Evolutionary conservation across 768 basidiomycete genomes (phyloP).

Genomic region (Lentinula detonsa): DNA sequence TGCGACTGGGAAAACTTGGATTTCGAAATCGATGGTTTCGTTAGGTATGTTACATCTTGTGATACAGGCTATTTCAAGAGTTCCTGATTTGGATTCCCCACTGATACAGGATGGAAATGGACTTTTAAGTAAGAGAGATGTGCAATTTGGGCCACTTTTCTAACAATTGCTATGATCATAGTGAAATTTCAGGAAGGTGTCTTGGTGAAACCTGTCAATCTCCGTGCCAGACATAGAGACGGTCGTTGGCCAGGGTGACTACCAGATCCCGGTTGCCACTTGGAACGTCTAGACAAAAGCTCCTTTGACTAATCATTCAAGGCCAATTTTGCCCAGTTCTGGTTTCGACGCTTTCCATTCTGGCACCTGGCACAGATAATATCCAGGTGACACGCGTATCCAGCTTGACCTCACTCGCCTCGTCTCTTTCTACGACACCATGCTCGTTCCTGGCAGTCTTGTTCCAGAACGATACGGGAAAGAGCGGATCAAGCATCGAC

Average conservation of each 20-base stretch:
- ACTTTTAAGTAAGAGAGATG: slow-evolving; percentile 30
- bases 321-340: background rate
- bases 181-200: slow-evolving; percentile 42
- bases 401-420: slow-evolving; percentile 32
- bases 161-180: slow-evolving; percentile 10
- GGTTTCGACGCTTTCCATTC: slow-evolving; percentile 21
- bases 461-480: slow-evolving; percentile 20
- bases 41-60: slow-evolving; percentile 24
- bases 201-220: slow-evolving; percentile 27
- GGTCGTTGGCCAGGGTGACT: background rate
- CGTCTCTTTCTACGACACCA: slow-evolving; percentile 38
- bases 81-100: slow-evolving; percentile 5
- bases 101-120: slow-evolving; percentile 39
- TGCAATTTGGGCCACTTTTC: no score
- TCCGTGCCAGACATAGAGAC: slow-evolving; percentile 10
- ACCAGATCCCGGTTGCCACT: background rate
- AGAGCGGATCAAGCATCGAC: slow-evolving; percentile 28
- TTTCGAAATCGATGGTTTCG: slow-evolving; percentile 37
- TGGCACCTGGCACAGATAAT: slow-evolving; percentile 34
- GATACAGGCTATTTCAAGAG: background rate
- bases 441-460: slow-evolving; percentile 26
- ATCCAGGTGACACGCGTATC: slow-evolving; percentile 38
- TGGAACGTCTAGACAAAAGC: background rate
- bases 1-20: slow-evolving; percentile 35
- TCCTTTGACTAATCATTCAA: no score